phyloP scores from a whole-genome alignment of 176 grass and related monocot genomes.

The Eremochloa ophiuroides region DNA sequence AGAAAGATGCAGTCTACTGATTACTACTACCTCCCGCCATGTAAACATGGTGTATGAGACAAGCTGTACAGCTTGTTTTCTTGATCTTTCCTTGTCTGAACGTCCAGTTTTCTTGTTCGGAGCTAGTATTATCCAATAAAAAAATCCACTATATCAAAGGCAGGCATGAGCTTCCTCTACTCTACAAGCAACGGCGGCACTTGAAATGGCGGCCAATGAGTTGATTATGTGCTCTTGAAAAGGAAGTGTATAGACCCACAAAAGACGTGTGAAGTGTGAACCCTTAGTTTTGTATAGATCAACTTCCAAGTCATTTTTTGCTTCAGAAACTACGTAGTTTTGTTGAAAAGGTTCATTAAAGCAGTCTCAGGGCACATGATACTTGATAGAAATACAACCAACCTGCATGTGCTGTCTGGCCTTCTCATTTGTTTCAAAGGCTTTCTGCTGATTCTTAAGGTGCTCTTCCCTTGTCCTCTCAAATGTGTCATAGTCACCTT shows the following conservation, averaged over 20 bases:
- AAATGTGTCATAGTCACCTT: slow-evolving; percentile 98
- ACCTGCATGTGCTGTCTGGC: slow-evolving; percentile 94
- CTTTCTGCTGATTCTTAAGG: slow-evolving; percentile 93
- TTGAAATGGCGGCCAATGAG: not conserved
- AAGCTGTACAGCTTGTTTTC: not conserved
- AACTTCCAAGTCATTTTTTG: not conserved
- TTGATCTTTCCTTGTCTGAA: not conserved
- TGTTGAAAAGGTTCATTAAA: not conserved
- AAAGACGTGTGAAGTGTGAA: not conserved
- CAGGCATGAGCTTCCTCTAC: not conserved
- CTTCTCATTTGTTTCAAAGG: slow-evolving; percentile 86
- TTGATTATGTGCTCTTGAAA: slow-evolving; percentile 7
- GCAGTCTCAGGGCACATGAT: not conserved
- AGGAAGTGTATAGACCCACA: not conserved
- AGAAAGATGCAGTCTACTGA: not conserved
- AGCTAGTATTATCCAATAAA: not conserved
- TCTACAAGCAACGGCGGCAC: not conserved
- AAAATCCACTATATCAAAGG: not conserved
- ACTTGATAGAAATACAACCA: slow-evolving; percentile 22
- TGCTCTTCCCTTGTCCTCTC: slow-evolving; percentile 82
- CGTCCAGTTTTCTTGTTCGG: not conserved
- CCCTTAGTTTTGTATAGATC: not conserved
- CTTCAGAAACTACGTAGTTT: not conserved
- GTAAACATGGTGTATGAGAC: not conserved
- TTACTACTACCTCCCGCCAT: no score